A percentile compares a stretch with the other conserved stretches of the same genome.
phyloP scores from a whole-genome alignment of 768 basidiomycete species.

The Leccinum boreale region DNA sequence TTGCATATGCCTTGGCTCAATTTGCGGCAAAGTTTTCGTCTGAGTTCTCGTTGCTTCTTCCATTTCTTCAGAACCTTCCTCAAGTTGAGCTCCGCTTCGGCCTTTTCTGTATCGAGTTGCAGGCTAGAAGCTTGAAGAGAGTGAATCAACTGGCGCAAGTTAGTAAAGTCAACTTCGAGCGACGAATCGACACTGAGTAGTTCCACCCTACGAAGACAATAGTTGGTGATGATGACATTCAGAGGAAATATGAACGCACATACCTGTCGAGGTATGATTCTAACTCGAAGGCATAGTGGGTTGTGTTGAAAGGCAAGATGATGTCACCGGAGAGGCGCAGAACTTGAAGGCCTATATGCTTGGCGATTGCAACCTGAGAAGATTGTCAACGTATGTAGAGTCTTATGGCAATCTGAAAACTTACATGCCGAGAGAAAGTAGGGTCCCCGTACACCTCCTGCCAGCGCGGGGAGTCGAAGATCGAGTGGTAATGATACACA shows the following conservation, averaged over 20 bases:
- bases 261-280: conserved; percentile 58
- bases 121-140: conserved; percentile 49
- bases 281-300: conserved; percentile 68
- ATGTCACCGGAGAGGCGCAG: conserved; percentile 61
- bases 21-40: conserved; percentile 3
- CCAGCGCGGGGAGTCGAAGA: conserved; percentile 72
- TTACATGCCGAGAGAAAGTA: conserved; percentile 68
- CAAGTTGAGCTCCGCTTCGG: conserved; percentile 39
- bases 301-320: conserved; percentile 71
- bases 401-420: conserved; percentile 13
- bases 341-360: conserved; percentile 59
- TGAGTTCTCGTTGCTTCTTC: conserved; percentile 34
- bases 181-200: conserved; percentile 17
- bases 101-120: conserved; percentile 58
- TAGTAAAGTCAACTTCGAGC: conserved; percentile 39
- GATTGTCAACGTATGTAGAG: too few relatives aligned
- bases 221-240: background rate
- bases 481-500: conserved; percentile 71
- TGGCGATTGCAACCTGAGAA: conserved; percentile 60
- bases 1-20: conserved; percentile 31
- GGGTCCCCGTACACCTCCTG: conserved; percentile 76
- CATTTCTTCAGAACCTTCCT: too few relatives aligned
- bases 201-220: conserved; percentile 27
- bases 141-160: conserved; percentile 44
- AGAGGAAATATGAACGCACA: conserved; percentile 10